phyloP scores from a whole-genome alignment of 2,329 filamentous ascomycete species.

The Nigrograna mackinnonii region DNA sequence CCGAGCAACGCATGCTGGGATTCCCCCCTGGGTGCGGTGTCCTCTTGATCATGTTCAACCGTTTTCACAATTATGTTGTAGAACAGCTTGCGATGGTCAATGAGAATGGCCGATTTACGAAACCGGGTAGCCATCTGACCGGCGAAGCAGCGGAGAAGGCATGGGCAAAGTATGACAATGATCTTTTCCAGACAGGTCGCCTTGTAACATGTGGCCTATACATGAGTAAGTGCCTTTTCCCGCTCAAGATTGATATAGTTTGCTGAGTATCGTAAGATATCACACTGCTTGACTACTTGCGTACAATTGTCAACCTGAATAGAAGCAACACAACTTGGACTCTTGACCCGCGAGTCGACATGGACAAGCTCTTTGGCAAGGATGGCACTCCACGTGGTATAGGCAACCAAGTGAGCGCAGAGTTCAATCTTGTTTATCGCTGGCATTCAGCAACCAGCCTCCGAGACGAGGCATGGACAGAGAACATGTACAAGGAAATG shows the following conservation, averaged over 20 bases:
- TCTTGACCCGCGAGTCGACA: slow-evolving; percentile 67
- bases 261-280: not conserved
- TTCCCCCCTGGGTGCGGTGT: slow-evolving; percentile 71
- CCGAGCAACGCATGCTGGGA: slow-evolving; percentile 65
- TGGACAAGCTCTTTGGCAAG: not conserved
- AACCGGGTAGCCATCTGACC: slow-evolving; percentile 47
- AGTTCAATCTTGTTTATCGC: slow-evolving; percentile 85
- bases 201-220: slow-evolving; percentile 51
- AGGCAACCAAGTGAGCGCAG: slow-evolving; percentile 80
- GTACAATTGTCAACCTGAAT: not conserved
- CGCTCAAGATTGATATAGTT: too few relatives aligned
- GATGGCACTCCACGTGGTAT: slow-evolving; percentile 70
- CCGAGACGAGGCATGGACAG: slow-evolving; percentile 78
- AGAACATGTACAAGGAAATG: slow-evolving; percentile 45
- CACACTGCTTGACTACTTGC: not conserved
- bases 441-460: slow-evolving; percentile 80
- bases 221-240: too few relatives aligned
- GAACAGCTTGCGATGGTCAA: slow-evolving; percentile 79
- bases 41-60: slow-evolving; percentile 67
- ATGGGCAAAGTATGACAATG: slow-evolving; percentile 46
- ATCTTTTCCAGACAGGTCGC: slow-evolving; percentile 49
- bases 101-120: slow-evolving; percentile 75
- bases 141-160: slow-evolving; percentile 33
- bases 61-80: slow-evolving; percentile 84
- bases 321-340: slow-evolving; percentile 76